Evolutionary conservation across 495 filamentous ascomycete species (phyloP).

Genomic region (Alectoria sarmentosa): DNA sequence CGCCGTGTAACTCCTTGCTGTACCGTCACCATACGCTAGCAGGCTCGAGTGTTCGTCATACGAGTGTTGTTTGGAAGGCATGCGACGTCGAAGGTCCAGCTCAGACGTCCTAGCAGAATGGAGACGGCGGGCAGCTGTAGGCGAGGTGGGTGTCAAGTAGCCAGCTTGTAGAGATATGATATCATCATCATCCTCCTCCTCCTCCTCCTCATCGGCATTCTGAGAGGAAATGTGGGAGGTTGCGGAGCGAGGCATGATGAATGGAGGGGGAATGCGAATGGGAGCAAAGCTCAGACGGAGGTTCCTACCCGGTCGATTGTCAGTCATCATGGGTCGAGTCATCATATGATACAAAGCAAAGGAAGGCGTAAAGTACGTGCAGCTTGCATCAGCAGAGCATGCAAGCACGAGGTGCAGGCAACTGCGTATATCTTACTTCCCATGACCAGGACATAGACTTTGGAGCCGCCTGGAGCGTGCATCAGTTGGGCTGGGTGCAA

Average conservation of each 20-base stretch:
- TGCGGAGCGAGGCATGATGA: constrained; percentile 25
- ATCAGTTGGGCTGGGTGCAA: not conserved
- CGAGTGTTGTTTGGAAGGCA: constrained; percentile 23
- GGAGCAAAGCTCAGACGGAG: constrained; percentile 18
- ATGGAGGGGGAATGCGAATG: constrained; percentile 16
- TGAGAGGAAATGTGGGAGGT: constrained; percentile 20
- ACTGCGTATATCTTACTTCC: constrained; percentile 7
- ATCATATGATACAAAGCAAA: constrained; percentile 6
- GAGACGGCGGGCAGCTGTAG: constrained; percentile 21
- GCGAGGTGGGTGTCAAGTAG: constrained; percentile 19
- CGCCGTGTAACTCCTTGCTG: constrained; percentile 24
- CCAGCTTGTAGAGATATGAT: constrained; percentile 14
- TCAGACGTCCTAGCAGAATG: constrained; percentile 26
- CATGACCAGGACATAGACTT: not conserved
- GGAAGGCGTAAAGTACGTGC: constrained; percentile 13
- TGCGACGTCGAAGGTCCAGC: constrained; percentile 25
- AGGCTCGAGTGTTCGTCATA: constrained; percentile 28
- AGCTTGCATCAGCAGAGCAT: constrained; percentile 22
- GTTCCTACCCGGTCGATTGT: constrained; percentile 22
- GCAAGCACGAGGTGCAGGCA: constrained; percentile 20
- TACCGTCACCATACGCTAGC: constrained; percentile 22
- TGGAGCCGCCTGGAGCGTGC: not conserved
- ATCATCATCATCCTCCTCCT: constrained; percentile 24
- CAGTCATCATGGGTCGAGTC: constrained; percentile 20
- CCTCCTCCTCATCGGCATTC: constrained; percentile 18